Evolutionary conservation across 2,329 filamentous ascomycete genomes (phyloP).

Genomic region (Botrytis tulipae): DNA sequence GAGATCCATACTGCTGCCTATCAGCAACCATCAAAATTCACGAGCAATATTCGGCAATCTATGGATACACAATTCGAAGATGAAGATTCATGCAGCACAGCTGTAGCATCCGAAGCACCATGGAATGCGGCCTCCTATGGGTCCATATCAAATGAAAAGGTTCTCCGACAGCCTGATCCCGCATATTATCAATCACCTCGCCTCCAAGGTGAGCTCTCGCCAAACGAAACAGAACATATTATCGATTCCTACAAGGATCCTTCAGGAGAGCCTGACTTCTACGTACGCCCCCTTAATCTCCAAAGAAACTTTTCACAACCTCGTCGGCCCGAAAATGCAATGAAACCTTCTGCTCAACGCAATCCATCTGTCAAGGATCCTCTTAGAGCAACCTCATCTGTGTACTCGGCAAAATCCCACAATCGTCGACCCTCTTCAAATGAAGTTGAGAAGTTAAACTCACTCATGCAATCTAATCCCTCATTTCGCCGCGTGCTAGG

Average conservation of each 20-base stretch:
- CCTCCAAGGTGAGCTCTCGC: not conserved
- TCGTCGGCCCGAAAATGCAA: conserved; percentile 13
- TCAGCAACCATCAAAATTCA: conserved; percentile 17
- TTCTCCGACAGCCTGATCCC: conserved; percentile 4
- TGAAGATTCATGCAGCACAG: conserved; percentile 26
- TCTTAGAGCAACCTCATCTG: conserved; percentile 13
- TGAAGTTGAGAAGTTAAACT: conserved; percentile 15
- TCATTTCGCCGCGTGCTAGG: conserved; percentile 15
- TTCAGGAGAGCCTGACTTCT: conserved; percentile 11
- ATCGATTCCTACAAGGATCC: conserved; percentile 17
- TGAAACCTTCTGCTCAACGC: not conserved
- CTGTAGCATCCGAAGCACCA: conserved; percentile 18
- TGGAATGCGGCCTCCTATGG: conserved; percentile 18
- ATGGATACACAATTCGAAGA: conserved; percentile 38
- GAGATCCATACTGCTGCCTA: conserved; percentile 22
- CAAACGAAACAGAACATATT: conserved; percentile 16
- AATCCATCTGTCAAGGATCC: conserved; percentile 4
- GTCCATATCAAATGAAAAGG: not conserved
- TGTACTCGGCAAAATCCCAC: conserved; percentile 6
- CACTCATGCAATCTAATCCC: conserved; percentile 19
- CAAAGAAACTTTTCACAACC: conserved; percentile 20
- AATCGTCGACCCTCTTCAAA: conserved; percentile 5
- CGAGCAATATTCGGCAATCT: conserved; percentile 31
- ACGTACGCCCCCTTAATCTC: conserved; percentile 20
- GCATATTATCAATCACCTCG: conserved; percentile 11